A percentile compares a stretch with the other conserved stretches of the same genome.
phyloP scores from a whole-genome alignment of 805 yeast species.

The Ascoidea asiatica region DNA sequence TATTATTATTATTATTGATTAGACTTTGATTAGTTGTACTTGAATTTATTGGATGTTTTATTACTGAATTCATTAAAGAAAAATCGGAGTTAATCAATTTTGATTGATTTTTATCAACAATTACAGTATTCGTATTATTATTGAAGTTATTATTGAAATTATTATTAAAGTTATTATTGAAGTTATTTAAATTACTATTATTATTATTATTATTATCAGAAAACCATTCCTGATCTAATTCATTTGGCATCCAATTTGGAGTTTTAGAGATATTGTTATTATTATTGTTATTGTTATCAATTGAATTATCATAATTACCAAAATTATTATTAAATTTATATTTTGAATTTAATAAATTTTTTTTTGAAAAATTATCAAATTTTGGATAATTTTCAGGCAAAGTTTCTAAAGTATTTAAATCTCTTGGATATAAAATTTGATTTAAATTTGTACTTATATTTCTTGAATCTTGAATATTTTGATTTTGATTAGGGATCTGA shows the following conservation, averaged over 20 bases:
- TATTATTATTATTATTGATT: neutral
- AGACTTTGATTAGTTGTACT: too few species aligned
- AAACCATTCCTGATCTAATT: neutral
- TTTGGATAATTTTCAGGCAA: constrained; percentile 10
- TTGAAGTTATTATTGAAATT: constrained; percentile 3
- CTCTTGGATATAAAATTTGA: too few species aligned
- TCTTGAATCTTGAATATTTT: too few species aligned
- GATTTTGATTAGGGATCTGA: too few species aligned
- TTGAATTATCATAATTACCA: neutral
- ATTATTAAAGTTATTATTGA: constrained; percentile 4
- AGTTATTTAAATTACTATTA: constrained; percentile 2
- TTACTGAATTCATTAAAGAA: too few species aligned
- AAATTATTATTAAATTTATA: too few species aligned
- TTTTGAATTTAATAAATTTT: constrained; percentile 5
- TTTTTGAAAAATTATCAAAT: constrained; percentile 6
- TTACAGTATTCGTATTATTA: constrained; percentile 1
- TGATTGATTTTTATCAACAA: too few species aligned
- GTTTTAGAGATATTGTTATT: too few species aligned
- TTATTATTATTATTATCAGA: constrained; percentile 5
- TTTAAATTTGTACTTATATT: too few species aligned
- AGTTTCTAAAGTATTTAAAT: constrained; percentile 10
- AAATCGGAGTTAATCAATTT: too few species aligned
- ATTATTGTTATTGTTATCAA: neutral
- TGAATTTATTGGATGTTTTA: too few species aligned
- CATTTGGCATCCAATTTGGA: neutral